phyloP scores from a whole-genome alignment of 805 yeast genomes.

The Metschnikowia chrysomelidarum region DNA sequence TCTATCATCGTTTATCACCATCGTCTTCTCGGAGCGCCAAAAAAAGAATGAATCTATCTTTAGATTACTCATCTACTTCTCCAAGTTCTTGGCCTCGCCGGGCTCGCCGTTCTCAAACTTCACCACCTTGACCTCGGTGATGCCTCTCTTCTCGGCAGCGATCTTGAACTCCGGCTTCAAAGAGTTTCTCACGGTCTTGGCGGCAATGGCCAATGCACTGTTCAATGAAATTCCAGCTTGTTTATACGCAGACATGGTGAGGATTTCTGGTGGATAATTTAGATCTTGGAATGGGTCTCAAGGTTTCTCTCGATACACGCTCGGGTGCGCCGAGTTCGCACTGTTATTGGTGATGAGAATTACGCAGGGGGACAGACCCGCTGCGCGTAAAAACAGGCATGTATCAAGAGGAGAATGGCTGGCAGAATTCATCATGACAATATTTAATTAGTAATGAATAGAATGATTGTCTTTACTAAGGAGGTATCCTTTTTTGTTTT shows the following conservation, averaged over 20 bases:
- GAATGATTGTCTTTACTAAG: no score
- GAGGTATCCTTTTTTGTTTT: no score
- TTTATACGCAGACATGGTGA: conserved; percentile 44
- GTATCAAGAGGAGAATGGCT: no score
- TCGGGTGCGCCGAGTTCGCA: conserved; percentile 13
- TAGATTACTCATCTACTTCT: conserved; percentile 20
- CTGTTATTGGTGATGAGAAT: conserved; percentile 20
- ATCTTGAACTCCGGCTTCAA: conserved; percentile 83
- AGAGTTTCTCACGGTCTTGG: conserved; percentile 82
- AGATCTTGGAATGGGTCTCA: conserved; percentile 6
- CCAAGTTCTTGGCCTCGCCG: conserved; percentile 39
- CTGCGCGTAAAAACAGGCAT: no score
- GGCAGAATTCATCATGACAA: no score
- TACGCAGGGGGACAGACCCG: conserved; percentile 9
- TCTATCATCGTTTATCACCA: conserved; percentile 2
- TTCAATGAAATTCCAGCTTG: conserved; percentile 60
- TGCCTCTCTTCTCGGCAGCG: conserved; percentile 67
- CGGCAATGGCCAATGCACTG: conserved; percentile 88
- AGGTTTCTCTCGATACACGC: no score
- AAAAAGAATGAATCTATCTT: no score
- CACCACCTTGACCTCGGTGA: conserved; percentile 71
- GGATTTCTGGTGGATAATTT: no score
- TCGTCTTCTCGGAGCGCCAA: not conserved
- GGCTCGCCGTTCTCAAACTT: conserved; percentile 68
- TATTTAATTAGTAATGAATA: no score